Evolutionary conservation across 2,329 filamentous ascomycete genomes (phyloP).

Genomic region (Verticillium klebahnii): DNA sequence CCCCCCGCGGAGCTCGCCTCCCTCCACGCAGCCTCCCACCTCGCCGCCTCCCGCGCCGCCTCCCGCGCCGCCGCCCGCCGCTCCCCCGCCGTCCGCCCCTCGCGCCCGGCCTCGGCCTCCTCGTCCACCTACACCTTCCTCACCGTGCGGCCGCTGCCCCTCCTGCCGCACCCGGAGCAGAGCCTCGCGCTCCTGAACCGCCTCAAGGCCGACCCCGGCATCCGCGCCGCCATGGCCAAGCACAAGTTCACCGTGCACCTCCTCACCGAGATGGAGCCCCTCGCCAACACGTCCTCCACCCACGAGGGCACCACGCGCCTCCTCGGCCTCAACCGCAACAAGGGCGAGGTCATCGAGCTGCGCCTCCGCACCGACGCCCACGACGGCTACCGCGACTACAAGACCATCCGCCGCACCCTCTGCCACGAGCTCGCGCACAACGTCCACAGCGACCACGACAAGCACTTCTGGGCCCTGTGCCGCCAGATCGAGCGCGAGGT

Average conservation of each 20-base stretch:
- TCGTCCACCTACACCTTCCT: slow-evolving; percentile 75
- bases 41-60: slow-evolving; percentile 42
- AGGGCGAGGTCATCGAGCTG: slow-evolving; percentile 86
- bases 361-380: slow-evolving; percentile 88
- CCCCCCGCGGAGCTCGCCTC: slow-evolving; percentile 55
- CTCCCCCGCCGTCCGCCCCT: slow-evolving; percentile 20
- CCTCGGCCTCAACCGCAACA: slow-evolving; percentile 81
- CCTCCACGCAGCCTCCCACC: slow-evolving; percentile 43
- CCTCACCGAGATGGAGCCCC: slow-evolving; percentile 93
- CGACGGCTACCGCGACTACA: slow-evolving; percentile 91
- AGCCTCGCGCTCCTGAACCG: slow-evolving; percentile 69
- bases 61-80: slow-evolving; percentile 27
- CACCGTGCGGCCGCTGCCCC: slow-evolving; percentile 66
- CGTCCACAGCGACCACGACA: slow-evolving; percentile 78
- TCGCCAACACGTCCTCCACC: slow-evolving; percentile 66
- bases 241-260: slow-evolving; percentile 82
- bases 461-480: slow-evolving; percentile 85
- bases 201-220: slow-evolving; percentile 77
- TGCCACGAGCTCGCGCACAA: slow-evolving; percentile 97
- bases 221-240: slow-evolving; percentile 75
- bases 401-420: slow-evolving; percentile 82
- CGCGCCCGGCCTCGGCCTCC: slow-evolving; percentile 32
- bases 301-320: slow-evolving; percentile 72
- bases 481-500: slow-evolving; percentile 86
- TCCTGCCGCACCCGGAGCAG: slow-evolving; percentile 71